Evolutionary conservation across 148 eudicot genomes (phyloP).

Genomic region (Dysphania ambrosioides): DNA sequence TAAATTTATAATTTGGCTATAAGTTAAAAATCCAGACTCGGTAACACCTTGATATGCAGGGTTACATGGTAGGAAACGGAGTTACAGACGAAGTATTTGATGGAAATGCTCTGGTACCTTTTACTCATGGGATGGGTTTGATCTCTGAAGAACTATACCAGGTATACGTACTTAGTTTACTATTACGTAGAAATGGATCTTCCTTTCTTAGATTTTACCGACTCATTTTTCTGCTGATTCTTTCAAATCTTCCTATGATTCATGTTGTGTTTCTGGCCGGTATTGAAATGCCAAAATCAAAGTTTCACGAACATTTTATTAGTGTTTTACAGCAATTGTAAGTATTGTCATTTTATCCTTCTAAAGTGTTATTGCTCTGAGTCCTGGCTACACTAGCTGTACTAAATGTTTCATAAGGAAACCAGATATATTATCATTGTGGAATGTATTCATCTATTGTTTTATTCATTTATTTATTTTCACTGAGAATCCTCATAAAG

Average conservation of each 20-base stretch:
- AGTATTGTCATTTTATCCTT: not conserved
- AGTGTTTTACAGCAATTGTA: not conserved
- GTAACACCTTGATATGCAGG: constrained; percentile 61
- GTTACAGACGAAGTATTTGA: constrained; percentile 71
- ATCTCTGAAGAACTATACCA: constrained; percentile 67
- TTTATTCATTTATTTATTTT: no score
- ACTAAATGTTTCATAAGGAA: not conserved
- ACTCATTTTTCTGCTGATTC: not conserved
- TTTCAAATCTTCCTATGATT: not conserved
- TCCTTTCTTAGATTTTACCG: not conserved
- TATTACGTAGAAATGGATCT: not conserved
- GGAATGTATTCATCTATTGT: not conserved
- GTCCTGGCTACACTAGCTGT: not conserved
- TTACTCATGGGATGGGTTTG: constrained; percentile 93
- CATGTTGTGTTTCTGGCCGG: not conserved
- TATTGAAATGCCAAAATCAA: not conserved
- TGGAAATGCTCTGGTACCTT: constrained; percentile 93
- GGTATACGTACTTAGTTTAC: constrained; percentile 30
- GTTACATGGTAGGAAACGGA: constrained; percentile 97
- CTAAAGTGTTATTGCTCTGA: not conserved
- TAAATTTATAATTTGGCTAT: not conserved
- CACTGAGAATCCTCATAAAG: not conserved
- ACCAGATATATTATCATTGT: not conserved
- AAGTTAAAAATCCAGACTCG: no score
- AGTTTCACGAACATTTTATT: not conserved